Evolutionary conservation across 257 asterid genomes (phyloP), one percentile per base, ranked within the genome.

Genomic region (Solanum arcanum): DNA sequence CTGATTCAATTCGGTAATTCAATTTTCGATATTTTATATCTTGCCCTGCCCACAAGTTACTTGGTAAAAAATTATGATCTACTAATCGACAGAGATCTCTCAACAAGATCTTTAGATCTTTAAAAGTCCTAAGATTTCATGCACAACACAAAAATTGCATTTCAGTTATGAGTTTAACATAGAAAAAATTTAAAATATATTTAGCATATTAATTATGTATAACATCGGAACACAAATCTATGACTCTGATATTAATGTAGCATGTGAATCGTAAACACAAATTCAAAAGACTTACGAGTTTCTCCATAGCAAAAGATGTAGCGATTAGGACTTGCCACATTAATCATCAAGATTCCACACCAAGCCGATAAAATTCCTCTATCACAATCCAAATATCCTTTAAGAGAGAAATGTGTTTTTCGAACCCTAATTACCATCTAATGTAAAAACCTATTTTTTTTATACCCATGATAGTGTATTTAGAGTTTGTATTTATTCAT

Each of bases 1-100:
- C 20, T 14, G 0, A 0, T 14, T 14, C 1, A 1, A 47, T 47
- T 47, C 20, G 59, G 1, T 5, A 14, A 47, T 14, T 47, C 2
- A 14, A 47, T 29, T 29, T 29, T 2, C 31, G 31, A 29, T 47
- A 5, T 14, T 47, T 14, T 47, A 47, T 47, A 47, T 47, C 20
- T 1, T 47, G 1, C 59, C 20, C 3, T 47, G 0, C 59, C 59
- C 59, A 59, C 25, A 59, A 59, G 12, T 21, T 59, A 59, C 62
- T 52, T 16, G 62, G 62, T 18, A 16, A 52, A 52, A 52, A 52
- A 18, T 52, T 52, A 52, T 5, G 10, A 49, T 49, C 60, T 49
- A 49, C 21, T 49, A 49, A 49, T 49, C 3, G 60, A 5, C 23
- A 49, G 15, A 15, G 23, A 15, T 49, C 21, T 49, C 60, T 49